Base-by-base conservation (phyloP, 2,329 filamentous ascomycete genomes). In the Cladosporium sp. region DNA sequence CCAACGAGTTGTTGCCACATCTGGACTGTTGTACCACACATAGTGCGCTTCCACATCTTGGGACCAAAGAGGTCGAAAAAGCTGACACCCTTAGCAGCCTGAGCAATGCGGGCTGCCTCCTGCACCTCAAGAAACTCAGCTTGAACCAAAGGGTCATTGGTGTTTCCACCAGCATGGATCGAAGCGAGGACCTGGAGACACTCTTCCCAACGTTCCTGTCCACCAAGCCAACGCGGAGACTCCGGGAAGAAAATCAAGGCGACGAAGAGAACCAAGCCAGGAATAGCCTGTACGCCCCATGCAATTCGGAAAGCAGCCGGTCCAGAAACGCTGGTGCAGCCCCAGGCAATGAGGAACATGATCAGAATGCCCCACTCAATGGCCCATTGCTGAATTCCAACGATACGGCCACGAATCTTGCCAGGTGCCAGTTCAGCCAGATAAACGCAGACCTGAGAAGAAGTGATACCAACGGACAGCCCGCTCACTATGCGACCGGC, bases 321-420 rank as follows among this genome's bases (percentile, higher is more conserved):
- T 4, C 48, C 48, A 25, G 11, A 61, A 52, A 86, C 78, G 59
- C 75, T 80, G 43, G 78, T 80, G 61, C 77, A 78, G 13, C 82
- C 84, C 58, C 82, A 78, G 18, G 79, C 77, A 63, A 86, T 78
- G 61, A 47, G 83, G 72, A 84, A 86, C 79, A 85, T 84, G 68
- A 85, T 82, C 48, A 85, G 61, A 55, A 85, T 84, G 54, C 81
- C 59, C 59, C 59, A 61, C 57, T 85, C 85, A 53, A 89, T 88
- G 22, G 84, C 82, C 72, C 83, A 84, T 64, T 88, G 85, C 64
- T 88, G 84, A 38, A 80, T 78, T 49, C 83, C 80, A 16, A 89
- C 83, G 27, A 89, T 72, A 38, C 80, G 76, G 13, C 83, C 83
- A 53, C 83, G 76, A 55, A 69, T 72, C 19, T 64, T 66, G 3